Percentiles rank a stretch among this genome's conserved stretches.
Conservation (phyloP, 805 yeast species). For the Yarrowia sp. region DNA sequence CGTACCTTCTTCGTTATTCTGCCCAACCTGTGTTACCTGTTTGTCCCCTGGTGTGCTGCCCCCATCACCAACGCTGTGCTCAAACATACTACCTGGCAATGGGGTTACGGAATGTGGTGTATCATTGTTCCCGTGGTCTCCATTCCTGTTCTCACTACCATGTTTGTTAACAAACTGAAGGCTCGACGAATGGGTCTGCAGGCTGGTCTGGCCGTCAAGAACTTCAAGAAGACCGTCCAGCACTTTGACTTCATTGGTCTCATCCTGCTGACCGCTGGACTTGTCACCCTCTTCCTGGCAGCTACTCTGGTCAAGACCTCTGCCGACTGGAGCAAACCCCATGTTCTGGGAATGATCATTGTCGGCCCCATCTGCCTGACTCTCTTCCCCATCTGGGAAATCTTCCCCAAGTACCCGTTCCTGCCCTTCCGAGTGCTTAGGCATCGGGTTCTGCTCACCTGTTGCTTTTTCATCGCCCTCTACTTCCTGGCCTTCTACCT, state of each 20-base stretch:
- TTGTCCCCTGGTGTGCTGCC: conserved; percentile 44
- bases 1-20: conserved; percentile 41
- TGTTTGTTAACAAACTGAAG: conserved; percentile 18
- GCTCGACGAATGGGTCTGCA: conserved; percentile 13
- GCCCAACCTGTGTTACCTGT: conserved; percentile 41
- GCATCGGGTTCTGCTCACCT: conserved; percentile 47
- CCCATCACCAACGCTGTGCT: conserved; percentile 34
- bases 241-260: conserved; percentile 63
- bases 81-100: conserved; percentile 45
- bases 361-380: conserved; percentile 63
- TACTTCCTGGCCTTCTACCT: conserved; percentile 34
- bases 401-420: conserved; percentile 58
- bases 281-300: conserved; percentile 68
- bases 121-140: conserved; percentile 43
- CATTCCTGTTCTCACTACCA: conserved; percentile 18
- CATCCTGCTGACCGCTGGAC: conserved; percentile 49
- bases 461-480: conserved; percentile 29
- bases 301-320: conserved; percentile 64
- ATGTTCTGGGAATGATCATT: conserved; percentile 65
- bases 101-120: conserved; percentile 53
- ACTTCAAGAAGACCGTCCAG: conserved; percentile 45
- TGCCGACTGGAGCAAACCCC: conserved; percentile 55
- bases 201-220: conserved; percentile 10
- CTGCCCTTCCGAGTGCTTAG: conserved; percentile 55
- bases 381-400: conserved; percentile 58